phyloP scores from a whole-genome alignment of 768 basidiomycete species.

The Mycena rosella region DNA sequence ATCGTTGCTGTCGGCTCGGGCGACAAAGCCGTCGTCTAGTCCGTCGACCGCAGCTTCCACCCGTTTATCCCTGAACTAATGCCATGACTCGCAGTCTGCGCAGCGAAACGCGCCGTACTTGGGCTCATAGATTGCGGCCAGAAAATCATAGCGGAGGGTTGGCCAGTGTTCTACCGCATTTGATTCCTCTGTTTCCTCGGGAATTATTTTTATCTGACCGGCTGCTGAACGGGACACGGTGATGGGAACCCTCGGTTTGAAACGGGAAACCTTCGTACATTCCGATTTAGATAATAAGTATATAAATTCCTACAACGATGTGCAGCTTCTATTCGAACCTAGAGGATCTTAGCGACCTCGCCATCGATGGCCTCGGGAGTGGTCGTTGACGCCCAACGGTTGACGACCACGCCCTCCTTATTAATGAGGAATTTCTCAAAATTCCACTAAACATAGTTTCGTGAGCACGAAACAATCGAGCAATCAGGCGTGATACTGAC shows the following conservation, averaged over 20 bases:
- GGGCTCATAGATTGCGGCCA: constrained; percentile 46
- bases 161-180: constrained; percentile 49
- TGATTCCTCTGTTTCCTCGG: constrained; percentile 48
- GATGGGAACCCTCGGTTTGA: too few relatives aligned
- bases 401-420: constrained; percentile 79
- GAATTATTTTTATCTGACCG: constrained; percentile 5
- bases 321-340: constrained; percentile 16
- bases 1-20: neutral
- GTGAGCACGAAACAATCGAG: neutral
- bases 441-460: constrained; percentile 74
- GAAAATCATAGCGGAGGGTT: constrained; percentile 50
- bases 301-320: neutral
- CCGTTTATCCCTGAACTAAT: neutral
- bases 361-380: constrained; percentile 73
- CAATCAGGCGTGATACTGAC: constrained; percentile 47
- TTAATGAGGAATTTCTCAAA: constrained; percentile 92
- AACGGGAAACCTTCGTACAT: neutral
- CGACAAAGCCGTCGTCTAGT: constrained; percentile 31
- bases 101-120: constrained; percentile 46
- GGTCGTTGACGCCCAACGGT: constrained; percentile 84
- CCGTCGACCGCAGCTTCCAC: neutral
- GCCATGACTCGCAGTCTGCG: constrained; percentile 40
- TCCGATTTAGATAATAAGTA: constrained; percentile 3
- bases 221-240: too few relatives aligned
- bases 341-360: constrained; percentile 74